Conservation (phyloP, 305 asterid species). For the Fraxinus greggii region DNA sequence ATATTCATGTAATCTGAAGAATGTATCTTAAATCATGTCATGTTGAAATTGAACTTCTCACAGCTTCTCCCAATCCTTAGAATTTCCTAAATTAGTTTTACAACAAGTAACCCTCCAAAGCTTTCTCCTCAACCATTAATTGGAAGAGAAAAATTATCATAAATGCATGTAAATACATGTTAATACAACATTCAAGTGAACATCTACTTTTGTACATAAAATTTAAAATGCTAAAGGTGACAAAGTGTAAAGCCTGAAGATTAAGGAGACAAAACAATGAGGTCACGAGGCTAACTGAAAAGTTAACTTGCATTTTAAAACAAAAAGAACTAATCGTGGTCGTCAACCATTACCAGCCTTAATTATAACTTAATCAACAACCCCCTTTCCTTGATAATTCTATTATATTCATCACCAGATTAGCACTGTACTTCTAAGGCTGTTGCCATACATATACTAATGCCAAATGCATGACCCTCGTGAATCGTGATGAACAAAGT, state of each 20-base stretch:
- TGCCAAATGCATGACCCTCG: neutral
- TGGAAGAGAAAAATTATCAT: neutral
- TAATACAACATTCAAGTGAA: slow-evolving; percentile 5
- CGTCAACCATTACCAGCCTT: neutral
- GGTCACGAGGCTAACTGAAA: slow-evolving; percentile 32
- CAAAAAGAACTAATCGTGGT: slow-evolving; percentile 11
- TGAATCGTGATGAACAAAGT: slow-evolving; percentile 3
- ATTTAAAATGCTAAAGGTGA: neutral
- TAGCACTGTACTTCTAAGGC: slow-evolving; percentile 26
- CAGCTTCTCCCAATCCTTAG: neutral
- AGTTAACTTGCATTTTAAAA: slow-evolving; percentile 44
- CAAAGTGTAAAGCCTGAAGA: slow-evolving; percentile 13
- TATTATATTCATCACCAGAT: slow-evolving; percentile 11
- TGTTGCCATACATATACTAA: slow-evolving; percentile 16
- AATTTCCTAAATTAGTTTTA: neutral
- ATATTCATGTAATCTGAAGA: neutral
- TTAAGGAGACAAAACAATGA: slow-evolving; percentile 19
- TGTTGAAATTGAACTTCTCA: neutral
- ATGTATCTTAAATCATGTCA: neutral
- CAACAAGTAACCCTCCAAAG: neutral
- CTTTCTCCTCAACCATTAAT: neutral
- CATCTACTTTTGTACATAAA: slow-evolving; percentile 6
- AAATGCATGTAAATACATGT: neutral
- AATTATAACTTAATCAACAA: slow-evolving; percentile 12
- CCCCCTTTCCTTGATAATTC: neutral